Conservation (phyloP, 768 basidiomycete species). For the Rhizopogon salebrosus region DNA sequence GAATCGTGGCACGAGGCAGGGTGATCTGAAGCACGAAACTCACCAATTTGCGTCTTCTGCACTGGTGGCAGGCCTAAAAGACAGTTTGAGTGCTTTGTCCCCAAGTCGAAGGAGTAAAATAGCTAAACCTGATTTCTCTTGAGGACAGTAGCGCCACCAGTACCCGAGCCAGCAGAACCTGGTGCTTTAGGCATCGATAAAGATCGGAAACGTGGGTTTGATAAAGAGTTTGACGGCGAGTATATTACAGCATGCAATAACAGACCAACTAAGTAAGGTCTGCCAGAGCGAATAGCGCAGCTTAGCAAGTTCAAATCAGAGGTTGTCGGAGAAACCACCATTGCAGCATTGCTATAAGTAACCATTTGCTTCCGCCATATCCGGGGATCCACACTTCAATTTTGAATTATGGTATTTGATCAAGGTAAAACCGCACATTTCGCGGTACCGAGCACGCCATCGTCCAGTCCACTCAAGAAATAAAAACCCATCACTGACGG, state of each 20-base stretch:
- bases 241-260: neutral
- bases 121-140: slow-evolving; percentile 21
- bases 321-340: neutral
- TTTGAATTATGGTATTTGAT: neutral
- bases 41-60: slow-evolving; percentile 70
- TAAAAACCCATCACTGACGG: slow-evolving; percentile 16
- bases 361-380: neutral
- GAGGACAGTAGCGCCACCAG: slow-evolving; percentile 4
- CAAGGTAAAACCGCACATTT: slow-evolving; percentile 13
- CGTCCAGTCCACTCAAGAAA: slow-evolving; percentile 32
- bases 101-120: neutral
- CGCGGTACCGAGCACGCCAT: slow-evolving; percentile 28
- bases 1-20: slow-evolving; percentile 3
- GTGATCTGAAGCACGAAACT: no score
- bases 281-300: neutral
- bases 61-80: slow-evolving; percentile 44
- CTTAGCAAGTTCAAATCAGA: neutral
- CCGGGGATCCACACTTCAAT: neutral
- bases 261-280: neutral
- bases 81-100: neutral
- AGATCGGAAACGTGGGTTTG: slow-evolving; percentile 2
- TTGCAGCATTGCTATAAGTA: neutral
- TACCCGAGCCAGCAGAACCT: slow-evolving; percentile 1
- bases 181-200: slow-evolving; percentile 36
- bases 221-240: neutral